A percentile compares a stretch with the other conserved stretches of the same genome.
These are phyloP conservation scores for Tricholomella constricta DNA, from an alignment of 768 basidiomycete genomes.

Conservation along the genomic window DNA sequence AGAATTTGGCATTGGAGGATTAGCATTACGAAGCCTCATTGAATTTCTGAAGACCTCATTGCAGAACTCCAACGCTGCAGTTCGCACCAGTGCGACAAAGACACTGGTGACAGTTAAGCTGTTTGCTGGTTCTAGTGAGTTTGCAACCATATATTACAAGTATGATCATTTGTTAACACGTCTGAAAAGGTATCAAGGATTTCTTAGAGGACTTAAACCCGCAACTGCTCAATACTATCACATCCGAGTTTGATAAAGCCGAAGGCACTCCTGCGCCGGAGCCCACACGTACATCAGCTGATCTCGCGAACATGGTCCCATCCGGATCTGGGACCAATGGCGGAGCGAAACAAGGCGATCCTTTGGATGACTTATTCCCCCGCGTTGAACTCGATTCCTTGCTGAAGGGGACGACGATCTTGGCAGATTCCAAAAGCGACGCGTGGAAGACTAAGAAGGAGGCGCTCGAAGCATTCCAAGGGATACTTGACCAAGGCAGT, in stretches of 20 bases:
- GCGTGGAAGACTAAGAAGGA: conserved; percentile 98
- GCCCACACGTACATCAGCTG: conserved; percentile 75
- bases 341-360: conserved; percentile 51
- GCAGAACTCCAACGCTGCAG: conserved; percentile 92
- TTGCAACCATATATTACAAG: neutral
- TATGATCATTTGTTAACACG: neutral
- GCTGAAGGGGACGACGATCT: conserved; percentile 78
- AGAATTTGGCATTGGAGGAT: conserved; percentile 90
- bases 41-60: conserved; percentile 87
- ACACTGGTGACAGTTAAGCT: conserved; percentile 87
- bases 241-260: conserved; percentile 89
- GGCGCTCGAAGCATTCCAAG: conserved; percentile 82
- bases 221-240: conserved; percentile 88
- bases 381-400: conserved; percentile 90
- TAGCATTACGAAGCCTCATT: conserved; percentile 82
- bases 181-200: conserved; percentile 75
- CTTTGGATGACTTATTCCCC: conserved; percentile 93
- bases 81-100: conserved; percentile 93
- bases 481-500: conserved; percentile 82
- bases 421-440: conserved; percentile 86
- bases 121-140: conserved; percentile 84
- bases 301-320: conserved; percentile 58
- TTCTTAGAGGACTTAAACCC: conserved; percentile 94
- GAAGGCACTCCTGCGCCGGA: conserved; percentile 76
- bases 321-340: conserved; percentile 43